A percentile compares a stretch with the other conserved stretches of the same genome.
phyloP scores from a whole-genome alignment of 2,329 filamentous ascomycete genomes.

The Colletotrichum tanaceti region DNA sequence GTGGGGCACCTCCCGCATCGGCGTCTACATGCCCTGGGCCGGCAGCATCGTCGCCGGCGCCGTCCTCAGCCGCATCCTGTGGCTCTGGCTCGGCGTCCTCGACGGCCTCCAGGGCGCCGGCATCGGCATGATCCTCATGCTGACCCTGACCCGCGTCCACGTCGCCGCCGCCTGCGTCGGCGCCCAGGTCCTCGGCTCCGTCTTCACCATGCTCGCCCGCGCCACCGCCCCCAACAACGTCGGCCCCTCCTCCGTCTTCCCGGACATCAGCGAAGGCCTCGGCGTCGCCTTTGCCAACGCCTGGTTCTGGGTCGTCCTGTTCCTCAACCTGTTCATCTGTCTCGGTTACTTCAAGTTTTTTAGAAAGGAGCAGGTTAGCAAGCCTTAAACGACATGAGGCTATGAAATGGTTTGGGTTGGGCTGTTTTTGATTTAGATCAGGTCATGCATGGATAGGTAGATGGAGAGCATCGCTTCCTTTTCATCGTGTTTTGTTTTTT shows the following conservation, averaged over 20 bases:
- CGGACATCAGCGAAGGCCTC: slow-evolving; percentile 65
- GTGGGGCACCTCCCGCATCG: slow-evolving; percentile 71
- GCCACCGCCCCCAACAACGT: slow-evolving; percentile 70
- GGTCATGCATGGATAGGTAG: slow-evolving; percentile 26
- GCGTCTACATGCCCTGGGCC: slow-evolving; percentile 72
- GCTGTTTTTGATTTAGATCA: slow-evolving; percentile 4
- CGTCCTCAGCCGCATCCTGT: slow-evolving; percentile 60
- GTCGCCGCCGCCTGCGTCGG: slow-evolving; percentile 70
- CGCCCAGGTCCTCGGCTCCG: slow-evolving; percentile 71
- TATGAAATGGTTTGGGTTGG: slow-evolving; percentile 19
- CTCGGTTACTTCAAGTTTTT: slow-evolving; percentile 68
- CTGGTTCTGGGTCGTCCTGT: slow-evolving; percentile 71
- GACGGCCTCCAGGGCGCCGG: slow-evolving; percentile 74
- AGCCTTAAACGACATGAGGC: slow-evolving; percentile 53
- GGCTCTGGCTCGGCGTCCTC: slow-evolving; percentile 75
- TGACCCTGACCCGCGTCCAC: slow-evolving; percentile 73
- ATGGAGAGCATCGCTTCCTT: neutral
- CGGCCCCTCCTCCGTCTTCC: slow-evolving; percentile 71
- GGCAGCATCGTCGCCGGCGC: slow-evolving; percentile 66
- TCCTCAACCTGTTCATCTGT: slow-evolving; percentile 68
- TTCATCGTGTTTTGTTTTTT: neutral
- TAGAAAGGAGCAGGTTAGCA: slow-evolving; percentile 67
- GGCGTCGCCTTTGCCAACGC: slow-evolving; percentile 58
- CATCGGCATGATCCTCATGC: slow-evolving; percentile 75
- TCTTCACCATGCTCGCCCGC: slow-evolving; percentile 71